Conservation (phyloP, 345 rosid genomes). For the Linum tenue region DNA sequence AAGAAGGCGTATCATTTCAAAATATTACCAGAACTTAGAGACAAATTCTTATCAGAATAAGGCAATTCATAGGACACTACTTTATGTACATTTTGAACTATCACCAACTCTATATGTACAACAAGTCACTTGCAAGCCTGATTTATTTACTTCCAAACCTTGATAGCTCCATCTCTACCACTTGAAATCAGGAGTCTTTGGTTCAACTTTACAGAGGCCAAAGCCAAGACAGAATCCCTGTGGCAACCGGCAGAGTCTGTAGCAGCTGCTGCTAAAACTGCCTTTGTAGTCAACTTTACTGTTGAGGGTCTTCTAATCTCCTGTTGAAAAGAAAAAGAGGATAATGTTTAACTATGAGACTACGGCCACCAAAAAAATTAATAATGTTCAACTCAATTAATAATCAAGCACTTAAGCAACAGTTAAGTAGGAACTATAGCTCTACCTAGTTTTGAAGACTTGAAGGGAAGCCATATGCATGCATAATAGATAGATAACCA, state of each 20-base stretch:
- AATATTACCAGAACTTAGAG: neutral
- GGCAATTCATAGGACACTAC: constrained; percentile 4
- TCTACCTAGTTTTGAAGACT: neutral
- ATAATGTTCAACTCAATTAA: neutral
- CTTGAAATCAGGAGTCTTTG: constrained; percentile 88
- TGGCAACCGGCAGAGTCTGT: constrained; percentile 95
- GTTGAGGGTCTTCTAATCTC: constrained; percentile 64
- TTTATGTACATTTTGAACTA: constrained; percentile 20
- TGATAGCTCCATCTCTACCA: constrained; percentile 92
- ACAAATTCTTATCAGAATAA: neutral
- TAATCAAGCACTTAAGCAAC: neutral
- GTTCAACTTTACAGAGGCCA: constrained; percentile 85
- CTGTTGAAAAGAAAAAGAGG: constrained; percentile 29
- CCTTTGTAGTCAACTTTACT: constrained; percentile 61
- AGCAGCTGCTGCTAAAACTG: constrained; percentile 68
- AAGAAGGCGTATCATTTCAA: neutral
- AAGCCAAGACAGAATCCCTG: constrained; percentile 75
- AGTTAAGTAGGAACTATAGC: neutral
- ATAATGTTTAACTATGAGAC: neutral
- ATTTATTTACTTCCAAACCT: constrained; percentile 82
- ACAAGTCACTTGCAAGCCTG: constrained; percentile 12
- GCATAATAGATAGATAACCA: neutral
- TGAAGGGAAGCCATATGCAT: neutral
- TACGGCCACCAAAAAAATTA: neutral
- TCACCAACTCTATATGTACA: constrained; percentile 26